Percentiles rank a stretch among this genome's conserved stretches.
These are phyloP conservation scores for Starmera stellimalicola DNA, from an alignment of 1,139 yeast genomes.

Conservation along the genomic window DNA sequence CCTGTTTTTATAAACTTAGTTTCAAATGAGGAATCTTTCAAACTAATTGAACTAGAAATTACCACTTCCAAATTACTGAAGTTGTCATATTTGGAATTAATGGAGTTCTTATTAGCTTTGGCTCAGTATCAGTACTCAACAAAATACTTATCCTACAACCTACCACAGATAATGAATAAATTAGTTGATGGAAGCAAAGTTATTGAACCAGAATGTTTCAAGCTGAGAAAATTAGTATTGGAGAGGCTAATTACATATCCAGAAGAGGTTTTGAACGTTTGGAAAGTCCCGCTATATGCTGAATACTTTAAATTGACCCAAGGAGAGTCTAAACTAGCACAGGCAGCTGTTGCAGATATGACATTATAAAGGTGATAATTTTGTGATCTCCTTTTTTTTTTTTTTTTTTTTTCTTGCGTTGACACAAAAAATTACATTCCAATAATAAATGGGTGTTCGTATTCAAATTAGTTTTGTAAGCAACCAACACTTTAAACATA, in stretches of 20 bases:
- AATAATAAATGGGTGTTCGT: no score
- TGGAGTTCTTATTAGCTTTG: conserved; percentile 22
- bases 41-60: conserved; percentile 15
- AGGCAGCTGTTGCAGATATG: conserved; percentile 7
- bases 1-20: conserved; percentile 21
- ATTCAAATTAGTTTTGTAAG: no score
- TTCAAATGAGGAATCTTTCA: conserved; percentile 15
- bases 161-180: conserved; percentile 26
- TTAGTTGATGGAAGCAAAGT: conserved; percentile 20
- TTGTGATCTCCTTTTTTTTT: no score
- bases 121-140: conserved; percentile 19
- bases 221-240: conserved; percentile 20
- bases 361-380: no score
- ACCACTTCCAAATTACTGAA: conserved; percentile 16
- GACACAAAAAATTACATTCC: no score
- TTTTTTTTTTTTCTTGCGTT: no score
- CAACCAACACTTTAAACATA: no score
- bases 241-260: conserved; percentile 17
- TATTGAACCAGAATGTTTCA: conserved; percentile 22
- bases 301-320: conserved; percentile 16
- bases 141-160: conserved; percentile 15
- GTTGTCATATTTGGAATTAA: conserved; percentile 26
- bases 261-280: conserved; percentile 18
- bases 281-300: conserved; percentile 21
- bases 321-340: conserved; percentile 10